Evolutionary conservation across 805 yeast species (phyloP), one percentile per base, ranked within the genome.

Genomic region (Saccharomycopsis amapae): DNA sequence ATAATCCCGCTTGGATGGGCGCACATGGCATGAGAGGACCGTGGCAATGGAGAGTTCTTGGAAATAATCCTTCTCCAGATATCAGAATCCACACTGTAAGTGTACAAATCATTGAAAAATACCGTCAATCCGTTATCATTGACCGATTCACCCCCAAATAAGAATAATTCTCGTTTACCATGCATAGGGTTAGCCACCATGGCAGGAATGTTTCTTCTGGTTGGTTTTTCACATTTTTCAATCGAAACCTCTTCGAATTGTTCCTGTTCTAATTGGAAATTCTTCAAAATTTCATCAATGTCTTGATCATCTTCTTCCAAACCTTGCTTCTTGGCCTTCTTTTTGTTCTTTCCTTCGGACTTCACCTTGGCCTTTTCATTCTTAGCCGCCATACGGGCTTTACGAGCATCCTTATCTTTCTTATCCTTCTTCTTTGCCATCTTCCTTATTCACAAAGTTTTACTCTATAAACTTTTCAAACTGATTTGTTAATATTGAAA

Each of bases 21-120:
- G 51, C 89, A 81, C 86, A 89, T 85, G 1, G 95, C 85, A 55
- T 94, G 96, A 0, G 96, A 87, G 0, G 95, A 85, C 52, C 98
- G 69, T 1, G 96, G 96, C 59, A 89, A 75, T 13, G 98, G 98
- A 0, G 94, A 64, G 59, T 90, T 90, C 56, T 84, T 85, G 1
- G 96, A 86, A 2, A 81, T 67, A 54, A 80, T 74, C 49, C 72
- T 73, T 50, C 87, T 75, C 98, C 98, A 90, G 19, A 68, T 75
- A 57, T 83, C 83, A 35, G 84, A 78, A 54, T 86, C 94, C 4
- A 84, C 71, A 5, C 85, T 68, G 63, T 82, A 89, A 2, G 82
- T 71, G 58, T 64, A 78, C 50, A 89, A 67, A 56, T 90, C 97
- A 57, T 89, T 90, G 68, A 79, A 84, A 61, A 90, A 90, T 9